phyloP scores from a whole-genome alignment of 1,284 basidiomycete genomes.

The Microbotryum lychnidis-dioicae region DNA sequence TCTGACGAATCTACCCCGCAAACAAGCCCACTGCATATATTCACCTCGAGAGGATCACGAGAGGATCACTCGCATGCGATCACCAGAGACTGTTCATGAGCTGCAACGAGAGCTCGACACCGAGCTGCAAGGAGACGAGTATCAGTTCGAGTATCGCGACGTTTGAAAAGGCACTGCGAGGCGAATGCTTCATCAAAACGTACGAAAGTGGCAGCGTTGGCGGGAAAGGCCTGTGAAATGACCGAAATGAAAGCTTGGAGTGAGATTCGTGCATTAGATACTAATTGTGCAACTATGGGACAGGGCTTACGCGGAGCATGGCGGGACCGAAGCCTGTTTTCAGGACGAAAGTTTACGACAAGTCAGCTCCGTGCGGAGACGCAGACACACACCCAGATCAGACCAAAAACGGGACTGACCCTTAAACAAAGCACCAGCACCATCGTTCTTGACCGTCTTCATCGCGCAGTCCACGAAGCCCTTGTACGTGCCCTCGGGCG shows the following conservation, averaged over 20 bases:
- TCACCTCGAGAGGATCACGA: too few species aligned
- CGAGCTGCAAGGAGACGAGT: slow-evolving; percentile 49
- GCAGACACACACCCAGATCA: slow-evolving; percentile 15
- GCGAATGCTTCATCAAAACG: slow-evolving; percentile 41
- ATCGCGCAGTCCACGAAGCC: slow-evolving; percentile 87
- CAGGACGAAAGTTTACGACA: not conserved
- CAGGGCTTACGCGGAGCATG: not conserved
- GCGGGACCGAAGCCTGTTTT: slow-evolving; percentile 41
- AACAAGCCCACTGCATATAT: too few species aligned
- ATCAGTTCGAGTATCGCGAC: slow-evolving; percentile 5
- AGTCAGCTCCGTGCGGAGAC: too few species aligned
- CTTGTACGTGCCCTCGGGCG: slow-evolving; percentile 88
- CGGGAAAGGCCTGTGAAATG: slow-evolving; percentile 55
- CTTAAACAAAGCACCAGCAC: slow-evolving; percentile 83
- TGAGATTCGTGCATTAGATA: too few species aligned
- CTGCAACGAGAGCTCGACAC: slow-evolving; percentile 70
- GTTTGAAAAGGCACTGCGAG: not conserved
- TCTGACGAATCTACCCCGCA: too few species aligned
- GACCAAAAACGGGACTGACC: slow-evolving; percentile 44
- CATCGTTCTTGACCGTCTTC: slow-evolving; percentile 88
- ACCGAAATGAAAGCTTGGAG: not conserved
- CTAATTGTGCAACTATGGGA: too few species aligned
- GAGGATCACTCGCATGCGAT: slow-evolving; percentile 1
- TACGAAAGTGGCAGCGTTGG: slow-evolving; percentile 92
- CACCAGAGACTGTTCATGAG: slow-evolving; percentile 58